Base-by-base conservation (phyloP, 2,329 filamentous ascomycete genomes). In the Dendryphion nanum region DNA sequence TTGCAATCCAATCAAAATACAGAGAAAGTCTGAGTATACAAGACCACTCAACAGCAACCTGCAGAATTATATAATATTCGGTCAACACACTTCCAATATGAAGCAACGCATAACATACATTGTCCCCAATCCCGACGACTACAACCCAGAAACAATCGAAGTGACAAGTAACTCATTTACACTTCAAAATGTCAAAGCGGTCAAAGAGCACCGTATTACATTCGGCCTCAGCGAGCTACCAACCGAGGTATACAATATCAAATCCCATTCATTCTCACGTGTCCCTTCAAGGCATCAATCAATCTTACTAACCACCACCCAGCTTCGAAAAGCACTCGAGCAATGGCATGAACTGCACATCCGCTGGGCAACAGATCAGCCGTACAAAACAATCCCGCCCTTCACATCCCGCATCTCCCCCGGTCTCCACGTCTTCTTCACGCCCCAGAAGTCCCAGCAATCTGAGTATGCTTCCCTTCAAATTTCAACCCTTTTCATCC, bases 341-440 rank as follows among this genome's bases (percentile, higher is more conserved):
- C 72, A 78, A 53, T 80, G 78, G 47, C 78, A 84, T 53, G 82
- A 89, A 62, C 69, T 96, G 29, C 85, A 91, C 63, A 70, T 96
- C 41, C 80, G 85, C 60, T 95, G 89, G 87, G 76, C 79, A n/a
- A 79, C 81, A 12, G 69, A 79, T 2, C 53, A 58, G 5, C 55
- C 74, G 2, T 83, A 83, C 59, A 69, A 77, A 26, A 71, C 77
- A 1, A 70, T 83, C 30, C 75, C 82, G 26, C 90, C 90, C 2
- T 84, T 93, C 54, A 72, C 79, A 30, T 89, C 89, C 35, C 79
- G 86, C 41, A 66, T 89, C 12, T 82, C 88, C 2, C 83, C 90
- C 1, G 91, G 91, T 3, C 70, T 97, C 16, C 89, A 96, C 70
- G 72, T 89, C 18, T 86, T 86, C 53, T 89, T 83, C 59, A 86